A percentile compares a stretch with the other conserved stretches of the same genome.
Conservation (phyloP, 2,329 filamentous ascomycete genomes). For the Pseudogymnoascus verrucosus region DNA sequence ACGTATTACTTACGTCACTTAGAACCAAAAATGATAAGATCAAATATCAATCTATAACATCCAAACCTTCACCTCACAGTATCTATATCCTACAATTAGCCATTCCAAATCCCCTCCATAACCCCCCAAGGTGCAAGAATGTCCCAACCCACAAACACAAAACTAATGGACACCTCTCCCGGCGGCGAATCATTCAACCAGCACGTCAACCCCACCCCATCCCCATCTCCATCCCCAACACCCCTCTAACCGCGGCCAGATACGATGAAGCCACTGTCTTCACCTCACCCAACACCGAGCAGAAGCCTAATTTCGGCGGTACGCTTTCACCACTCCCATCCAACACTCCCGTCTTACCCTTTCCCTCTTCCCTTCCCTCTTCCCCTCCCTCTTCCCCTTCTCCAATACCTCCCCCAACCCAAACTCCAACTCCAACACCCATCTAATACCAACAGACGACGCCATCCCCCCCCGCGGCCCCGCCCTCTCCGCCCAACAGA, state of each 20-base stretch:
- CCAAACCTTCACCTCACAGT: background rate
- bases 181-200: conserved; percentile 51
- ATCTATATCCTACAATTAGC: background rate
- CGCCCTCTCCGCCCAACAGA: background rate
- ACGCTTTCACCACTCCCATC: conserved; percentile 22
- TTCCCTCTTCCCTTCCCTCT: too few species aligned
- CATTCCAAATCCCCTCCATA: background rate
- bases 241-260: background rate
- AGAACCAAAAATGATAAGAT: background rate
- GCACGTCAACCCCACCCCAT: conserved; percentile 29
- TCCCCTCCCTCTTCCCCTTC: too few species aligned
- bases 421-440: background rate
- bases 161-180: conserved; percentile 49
- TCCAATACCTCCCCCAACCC: conserved; percentile 21
- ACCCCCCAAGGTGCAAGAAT: background rate
- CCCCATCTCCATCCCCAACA: background rate
- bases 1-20: background rate
- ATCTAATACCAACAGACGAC: background rate
- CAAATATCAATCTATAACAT: background rate
- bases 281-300: conserved; percentile 27
- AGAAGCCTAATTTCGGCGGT: conserved; percentile 36
- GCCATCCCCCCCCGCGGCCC: background rate
- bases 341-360: background rate
- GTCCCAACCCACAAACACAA: conserved; percentile 19
- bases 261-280: conserved; percentile 18